Conservation (phyloP, 1,284 basidiomycete genomes). For the Ceratobasidium sp. region DNA sequence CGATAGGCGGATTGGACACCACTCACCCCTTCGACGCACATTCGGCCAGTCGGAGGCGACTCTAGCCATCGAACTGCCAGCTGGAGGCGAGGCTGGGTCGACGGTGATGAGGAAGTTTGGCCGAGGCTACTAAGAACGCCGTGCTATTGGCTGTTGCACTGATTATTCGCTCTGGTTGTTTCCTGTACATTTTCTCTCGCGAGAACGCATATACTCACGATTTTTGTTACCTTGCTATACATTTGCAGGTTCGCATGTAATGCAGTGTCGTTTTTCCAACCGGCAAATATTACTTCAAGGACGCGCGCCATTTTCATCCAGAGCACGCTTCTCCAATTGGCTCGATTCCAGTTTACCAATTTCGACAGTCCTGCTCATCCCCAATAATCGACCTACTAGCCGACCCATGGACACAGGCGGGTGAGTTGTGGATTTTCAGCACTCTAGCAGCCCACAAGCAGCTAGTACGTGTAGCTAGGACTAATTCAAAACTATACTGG, state of each 20-base stretch:
- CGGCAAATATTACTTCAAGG: no score
- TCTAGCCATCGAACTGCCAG: conserved; percentile 10
- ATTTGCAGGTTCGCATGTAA: not conserved
- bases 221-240: not conserved
- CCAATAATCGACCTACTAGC: no score
- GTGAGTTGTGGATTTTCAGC: no score
- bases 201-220: conserved; percentile 3
- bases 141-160: not conserved
- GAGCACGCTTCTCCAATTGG: no score
- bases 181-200: not conserved
- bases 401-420: no score
- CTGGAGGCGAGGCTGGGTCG: conserved; percentile 24
- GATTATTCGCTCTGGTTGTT: not conserved
- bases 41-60: not conserved
- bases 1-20: conserved; percentile 14
- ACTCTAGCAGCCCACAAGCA: no score
- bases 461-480: no score
- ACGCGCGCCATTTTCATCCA: no score
- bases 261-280: not conserved
- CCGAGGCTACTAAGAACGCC: not conserved
- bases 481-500: no score
- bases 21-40: not conserved
- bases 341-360: no score
- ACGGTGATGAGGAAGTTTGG: conserved; percentile 20
- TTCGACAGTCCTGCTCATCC: no score